Base-by-base conservation (phyloP, 352 stramenopile genomes). In the Lagenidium sp. region DNA sequence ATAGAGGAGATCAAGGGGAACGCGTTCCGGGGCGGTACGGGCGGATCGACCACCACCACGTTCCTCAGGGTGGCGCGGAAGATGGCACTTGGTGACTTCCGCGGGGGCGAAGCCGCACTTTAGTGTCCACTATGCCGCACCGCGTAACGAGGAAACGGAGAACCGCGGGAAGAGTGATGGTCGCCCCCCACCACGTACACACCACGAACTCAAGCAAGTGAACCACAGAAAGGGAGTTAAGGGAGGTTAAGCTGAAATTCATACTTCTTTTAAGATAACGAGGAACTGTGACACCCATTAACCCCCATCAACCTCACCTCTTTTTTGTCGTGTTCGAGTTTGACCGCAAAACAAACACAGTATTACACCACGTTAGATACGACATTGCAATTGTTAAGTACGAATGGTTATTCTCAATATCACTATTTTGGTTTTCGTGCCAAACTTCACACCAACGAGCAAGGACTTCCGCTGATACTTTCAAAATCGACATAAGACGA, bases 161-260 rank as follows among this genome's bases (percentile, higher is more conserved):
- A 63, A 63, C 43, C 47, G 54, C 48, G 54, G 44, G 54, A 57
- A 57, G 54, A 63, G 48, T 63, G 54, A 63, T 63, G 54, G 44
- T 63, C 54, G 42, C 36, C 30, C 47, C 37, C 28, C 35, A 38
- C 45, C 40, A 28, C 21, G 16, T 13, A 53, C 41, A 55, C 41
- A 49, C 45, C 47, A 30, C 49, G 42, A 47, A 48, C 31, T 41
- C 20, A 31, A 25, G 23, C 50, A 50, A 41, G 50, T 48, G 34
- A 41, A 61, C 51, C 28, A 32, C 28, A 37, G 34, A 21, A 15
- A 4, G 37, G 26, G 25, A 4, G 37, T 47, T 53, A 13, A 34
- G 2, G 53, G 32, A 21, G 35, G 47, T 56, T 53, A 42, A 34
- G 23, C 16, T 12, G 28, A 42, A 25, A 28, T 6, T 10, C 12